Percentiles rank a stretch among this genome's conserved stretches.
Conservation (phyloP, 2,329 filamentous ascomycete genomes). For the Hypoxylon sp. region DNA sequence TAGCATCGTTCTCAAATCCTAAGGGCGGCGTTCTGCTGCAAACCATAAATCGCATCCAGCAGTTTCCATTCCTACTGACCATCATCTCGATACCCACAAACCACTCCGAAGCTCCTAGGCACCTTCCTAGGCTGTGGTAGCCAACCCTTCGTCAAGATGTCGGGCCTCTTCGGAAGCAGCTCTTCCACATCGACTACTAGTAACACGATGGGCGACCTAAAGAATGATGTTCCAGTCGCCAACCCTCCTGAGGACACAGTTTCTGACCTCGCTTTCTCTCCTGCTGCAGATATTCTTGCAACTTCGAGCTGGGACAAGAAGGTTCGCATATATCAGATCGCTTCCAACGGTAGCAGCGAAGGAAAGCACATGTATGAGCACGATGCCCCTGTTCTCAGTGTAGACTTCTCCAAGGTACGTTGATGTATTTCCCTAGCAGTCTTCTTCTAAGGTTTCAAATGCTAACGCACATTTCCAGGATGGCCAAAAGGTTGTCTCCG, state of each 20-base stretch:
- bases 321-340: conserved; percentile 95
- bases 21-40: background rate
- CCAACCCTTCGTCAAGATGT: conserved; percentile 65
- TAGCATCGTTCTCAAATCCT: background rate
- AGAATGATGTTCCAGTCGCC: conserved; percentile 85
- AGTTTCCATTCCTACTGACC: background rate
- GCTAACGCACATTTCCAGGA: conserved; percentile 72
- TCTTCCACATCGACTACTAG: conserved; percentile 69
- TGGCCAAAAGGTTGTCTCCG: conserved; percentile 88
- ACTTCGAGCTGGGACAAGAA: conserved; percentile 98
- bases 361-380: conserved; percentile 90
- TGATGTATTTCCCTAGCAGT: background rate
- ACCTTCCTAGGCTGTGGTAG: background rate
- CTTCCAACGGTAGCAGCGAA: conserved; percentile 80
- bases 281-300: conserved; percentile 81
- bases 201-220: conserved; percentile 86
- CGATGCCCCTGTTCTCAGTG: conserved; percentile 85
- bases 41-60: background rate
- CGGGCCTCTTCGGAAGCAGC: conserved; percentile 71
- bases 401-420: conserved; percentile 89
- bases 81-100: background rate
- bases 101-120: background rate
- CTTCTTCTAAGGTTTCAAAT: background rate
- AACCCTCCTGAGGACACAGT: conserved; percentile 90
- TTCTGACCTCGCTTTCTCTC: conserved; percentile 83